A percentile compares a stretch with the other conserved stretches of the same genome.
Evolutionary conservation across 805 yeast species (phyloP).

Genomic region (Ogataea populi-albae): DNA sequence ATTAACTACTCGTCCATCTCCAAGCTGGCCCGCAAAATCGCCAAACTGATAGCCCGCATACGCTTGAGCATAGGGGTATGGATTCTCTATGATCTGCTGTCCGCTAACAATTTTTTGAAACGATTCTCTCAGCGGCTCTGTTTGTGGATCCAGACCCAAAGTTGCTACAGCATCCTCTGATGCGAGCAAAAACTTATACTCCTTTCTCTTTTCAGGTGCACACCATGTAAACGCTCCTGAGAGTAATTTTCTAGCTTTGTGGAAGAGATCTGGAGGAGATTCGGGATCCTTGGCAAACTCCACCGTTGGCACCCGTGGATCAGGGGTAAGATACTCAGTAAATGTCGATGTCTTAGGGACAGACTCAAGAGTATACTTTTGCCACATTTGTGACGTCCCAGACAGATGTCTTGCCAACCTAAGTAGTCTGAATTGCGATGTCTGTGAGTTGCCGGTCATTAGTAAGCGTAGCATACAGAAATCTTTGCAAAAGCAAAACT

Average conservation of each 20-base stretch:
- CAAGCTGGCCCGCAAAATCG: slow-evolving; percentile 92
- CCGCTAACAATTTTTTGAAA: slow-evolving; percentile 65
- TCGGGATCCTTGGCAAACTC: slow-evolving; percentile 27
- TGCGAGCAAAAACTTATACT: slow-evolving; percentile 52
- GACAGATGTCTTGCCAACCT: slow-evolving; percentile 11
- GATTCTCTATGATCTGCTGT: slow-evolving; percentile 35
- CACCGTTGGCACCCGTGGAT: slow-evolving; percentile 28
- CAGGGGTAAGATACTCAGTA: slow-evolving; percentile 28
- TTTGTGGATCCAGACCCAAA: slow-evolving; percentile 52
- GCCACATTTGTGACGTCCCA: slow-evolving; percentile 1
- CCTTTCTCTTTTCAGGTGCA: slow-evolving; percentile 58
- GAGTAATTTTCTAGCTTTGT: slow-evolving; percentile 49
- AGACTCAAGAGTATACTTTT: slow-evolving; percentile 18
- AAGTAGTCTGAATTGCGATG: slow-evolving; percentile 7
- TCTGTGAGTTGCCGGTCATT: slow-evolving; percentile 3
- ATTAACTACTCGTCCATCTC: slow-evolving; percentile 90
- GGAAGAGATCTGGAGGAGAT: slow-evolving; percentile 35
- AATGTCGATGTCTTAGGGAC: slow-evolving; percentile 30
- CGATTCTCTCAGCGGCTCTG: slow-evolving; percentile 18
- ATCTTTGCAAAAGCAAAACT: no score
- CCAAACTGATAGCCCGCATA: slow-evolving; percentile 98
- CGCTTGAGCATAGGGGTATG: slow-evolving; percentile 81
- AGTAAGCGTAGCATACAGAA: no score
- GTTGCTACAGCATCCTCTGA: slow-evolving; percentile 61
- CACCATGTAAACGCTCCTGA: slow-evolving; percentile 74